phyloP scores from a whole-genome alignment of 2,329 filamentous ascomycete genomes.

The Fusarium sacchari region DNA sequence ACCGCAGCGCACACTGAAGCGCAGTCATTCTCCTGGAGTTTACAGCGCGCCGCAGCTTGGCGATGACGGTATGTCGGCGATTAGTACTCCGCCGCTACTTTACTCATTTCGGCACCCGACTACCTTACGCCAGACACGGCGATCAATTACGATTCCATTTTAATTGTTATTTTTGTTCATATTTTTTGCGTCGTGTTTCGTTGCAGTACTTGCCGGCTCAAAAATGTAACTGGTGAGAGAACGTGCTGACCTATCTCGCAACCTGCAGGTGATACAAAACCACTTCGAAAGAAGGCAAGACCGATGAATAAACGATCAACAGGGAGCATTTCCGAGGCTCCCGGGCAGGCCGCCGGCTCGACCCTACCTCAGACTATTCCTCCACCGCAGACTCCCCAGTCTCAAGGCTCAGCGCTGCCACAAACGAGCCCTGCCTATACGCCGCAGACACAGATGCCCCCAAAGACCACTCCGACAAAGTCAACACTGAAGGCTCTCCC shows the following conservation, averaged over 20 bases:
- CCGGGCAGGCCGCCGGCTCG: slow-evolving; percentile 62
- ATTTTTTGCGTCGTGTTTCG: slow-evolving; percentile 46
- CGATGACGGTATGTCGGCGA: slow-evolving; percentile 76
- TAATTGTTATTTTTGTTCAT: slow-evolving; percentile 43
- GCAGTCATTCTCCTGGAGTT: slow-evolving; percentile 78
- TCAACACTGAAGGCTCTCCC: slow-evolving; percentile 91
- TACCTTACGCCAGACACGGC: slow-evolving; percentile 28
- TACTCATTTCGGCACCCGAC: slow-evolving; percentile 42
- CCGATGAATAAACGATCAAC: slow-evolving; percentile 68
- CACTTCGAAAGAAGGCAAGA: slow-evolving; percentile 66
- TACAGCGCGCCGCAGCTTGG: slow-evolving; percentile 65
- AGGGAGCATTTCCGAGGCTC: slow-evolving; percentile 65
- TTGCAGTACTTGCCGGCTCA: background rate
- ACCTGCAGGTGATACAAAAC: slow-evolving; percentile 58
- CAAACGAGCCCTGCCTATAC: slow-evolving; percentile 55
- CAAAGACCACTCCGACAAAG: slow-evolving; percentile 84
- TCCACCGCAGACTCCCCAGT: slow-evolving; percentile 66
- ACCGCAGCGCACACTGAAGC: slow-evolving; percentile 77
- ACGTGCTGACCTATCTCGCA: slow-evolving; percentile 45
- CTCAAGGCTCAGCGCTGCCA: slow-evolving; percentile 58
- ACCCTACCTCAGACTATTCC: slow-evolving; percentile 51
- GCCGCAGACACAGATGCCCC: slow-evolving; percentile 64
- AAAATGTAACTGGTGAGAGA: background rate
- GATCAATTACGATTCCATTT: slow-evolving; percentile 22
- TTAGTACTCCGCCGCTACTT: slow-evolving; percentile 50